Conservation (phyloP, 2,329 filamentous ascomycete species). For the Ceratocystis huliohia region DNA sequence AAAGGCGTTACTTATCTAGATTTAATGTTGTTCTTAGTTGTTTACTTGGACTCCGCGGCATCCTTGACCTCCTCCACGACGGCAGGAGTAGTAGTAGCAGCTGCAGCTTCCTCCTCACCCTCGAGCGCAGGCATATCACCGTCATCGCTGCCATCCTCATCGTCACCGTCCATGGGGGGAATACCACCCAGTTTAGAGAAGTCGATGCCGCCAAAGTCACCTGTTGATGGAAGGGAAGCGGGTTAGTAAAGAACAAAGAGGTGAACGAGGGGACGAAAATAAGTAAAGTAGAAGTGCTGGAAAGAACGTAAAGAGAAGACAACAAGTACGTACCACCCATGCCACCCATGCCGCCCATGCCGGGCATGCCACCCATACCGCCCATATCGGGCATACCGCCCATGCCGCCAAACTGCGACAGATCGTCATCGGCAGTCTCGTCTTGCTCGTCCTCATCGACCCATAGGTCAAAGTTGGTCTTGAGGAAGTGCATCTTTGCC, state of each 20-base stretch:
- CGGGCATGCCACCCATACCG: conserved; percentile 30
- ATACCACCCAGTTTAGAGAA: conserved; percentile 71
- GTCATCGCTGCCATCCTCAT: conserved; percentile 46
- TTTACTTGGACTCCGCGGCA: conserved; percentile 10
- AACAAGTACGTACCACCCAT: conserved; percentile 39
- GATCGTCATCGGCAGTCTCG: conserved; percentile 72
- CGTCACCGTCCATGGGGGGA: conserved; percentile 31
- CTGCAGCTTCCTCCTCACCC: conserved; percentile 33
- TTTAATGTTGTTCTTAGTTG: conserved; percentile 8
- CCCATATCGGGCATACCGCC: conserved; percentile 44
- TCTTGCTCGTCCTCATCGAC: conserved; percentile 98
- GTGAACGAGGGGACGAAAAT: neutral
- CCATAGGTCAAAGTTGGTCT: conserved; percentile 99
- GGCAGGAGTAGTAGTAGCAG: conserved; percentile 14
- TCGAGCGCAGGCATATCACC: conserved; percentile 75
- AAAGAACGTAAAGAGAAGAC: neutral
- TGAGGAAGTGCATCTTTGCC: conserved; percentile 87
- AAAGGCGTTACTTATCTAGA: conserved; percentile 1
- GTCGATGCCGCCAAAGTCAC: conserved; percentile 77
- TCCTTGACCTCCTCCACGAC: conserved; percentile 1
- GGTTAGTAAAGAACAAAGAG: neutral
- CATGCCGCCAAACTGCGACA: conserved; percentile 55
- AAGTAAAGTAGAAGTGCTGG: no score
- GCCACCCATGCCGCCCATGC: conserved; percentile 48
- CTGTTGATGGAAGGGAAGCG: conserved; percentile 24